Evolutionary conservation across 192 early-diverging fungal species (phyloP).

Genomic region (Coemansia aciculifera): DNA sequence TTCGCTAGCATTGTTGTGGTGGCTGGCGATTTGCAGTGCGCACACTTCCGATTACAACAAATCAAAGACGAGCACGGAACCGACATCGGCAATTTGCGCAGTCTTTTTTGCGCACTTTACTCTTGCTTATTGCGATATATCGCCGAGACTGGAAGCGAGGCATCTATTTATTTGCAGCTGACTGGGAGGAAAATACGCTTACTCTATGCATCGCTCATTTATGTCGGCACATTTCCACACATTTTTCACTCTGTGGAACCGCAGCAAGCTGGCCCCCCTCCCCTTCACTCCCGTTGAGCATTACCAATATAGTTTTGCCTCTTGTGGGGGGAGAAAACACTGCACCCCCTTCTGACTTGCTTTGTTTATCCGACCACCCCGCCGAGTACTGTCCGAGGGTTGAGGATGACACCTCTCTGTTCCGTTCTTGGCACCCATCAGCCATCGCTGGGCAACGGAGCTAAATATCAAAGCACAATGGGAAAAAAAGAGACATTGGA

Average conservation of each 20-base stretch:
- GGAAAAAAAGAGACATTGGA: background rate
- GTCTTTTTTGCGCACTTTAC: background rate
- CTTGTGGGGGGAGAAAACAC: background rate
- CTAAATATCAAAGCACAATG: background rate
- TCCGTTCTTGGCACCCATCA: background rate
- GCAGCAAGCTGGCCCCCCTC: background rate
- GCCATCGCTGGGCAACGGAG: background rate
- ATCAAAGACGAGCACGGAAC: constrained; percentile 1
- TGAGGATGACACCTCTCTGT: background rate
- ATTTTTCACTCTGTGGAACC: background rate
- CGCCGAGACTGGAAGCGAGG: background rate
- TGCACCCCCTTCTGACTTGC: background rate
- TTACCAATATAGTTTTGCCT: background rate
- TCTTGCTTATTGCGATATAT: background rate
- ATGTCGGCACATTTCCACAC: background rate
- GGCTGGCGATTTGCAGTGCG: background rate
- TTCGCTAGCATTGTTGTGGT: background rate
- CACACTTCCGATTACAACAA: background rate
- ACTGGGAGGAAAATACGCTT: background rate
- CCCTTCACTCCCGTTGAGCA: background rate
- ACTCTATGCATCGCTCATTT: background rate
- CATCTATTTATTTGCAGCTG: background rate
- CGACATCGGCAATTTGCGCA: constrained; percentile 3
- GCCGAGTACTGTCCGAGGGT: background rate
- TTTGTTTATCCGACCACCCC: background rate